A percentile compares a stretch with the other conserved stretches of the same genome.
These are phyloP conservation scores for Porcisia deanei DNA, from an alignment of 208 protist species.

Conservation along the genomic window DNA sequence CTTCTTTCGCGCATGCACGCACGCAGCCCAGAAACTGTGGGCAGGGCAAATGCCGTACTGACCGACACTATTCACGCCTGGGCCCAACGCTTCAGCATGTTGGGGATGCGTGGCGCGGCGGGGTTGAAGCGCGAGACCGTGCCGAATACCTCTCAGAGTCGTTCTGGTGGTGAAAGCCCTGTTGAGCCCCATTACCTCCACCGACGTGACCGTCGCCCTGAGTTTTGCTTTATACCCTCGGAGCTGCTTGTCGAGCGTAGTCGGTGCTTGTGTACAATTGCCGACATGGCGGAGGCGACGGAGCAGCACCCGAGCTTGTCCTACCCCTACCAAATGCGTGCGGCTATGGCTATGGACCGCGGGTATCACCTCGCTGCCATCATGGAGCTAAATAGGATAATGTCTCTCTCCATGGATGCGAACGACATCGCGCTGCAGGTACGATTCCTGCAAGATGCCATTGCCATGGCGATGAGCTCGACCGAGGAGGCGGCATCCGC, in stretches of 20 bases:
- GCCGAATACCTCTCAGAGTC: neutral
- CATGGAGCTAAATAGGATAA: constrained; percentile 37
- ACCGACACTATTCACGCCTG: constrained; percentile 32
- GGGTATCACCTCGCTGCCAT: constrained; percentile 36
- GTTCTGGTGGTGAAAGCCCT: neutral
- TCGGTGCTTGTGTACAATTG: constrained; percentile 20
- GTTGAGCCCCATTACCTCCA: constrained; percentile 7
- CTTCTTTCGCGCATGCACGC: constrained; percentile 34
- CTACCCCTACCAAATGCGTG: constrained; percentile 44
- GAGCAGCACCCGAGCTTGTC: constrained; percentile 34
- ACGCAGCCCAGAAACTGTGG: constrained; percentile 5
- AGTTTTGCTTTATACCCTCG: constrained; percentile 32
- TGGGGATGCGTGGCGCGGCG: constrained; percentile 4
- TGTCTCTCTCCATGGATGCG: constrained; percentile 28
- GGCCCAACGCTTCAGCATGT: constrained; percentile 21
- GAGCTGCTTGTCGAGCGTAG: constrained; percentile 39
- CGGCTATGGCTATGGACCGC: constrained; percentile 50
- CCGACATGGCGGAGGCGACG: constrained; percentile 35
- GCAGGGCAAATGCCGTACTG: constrained; percentile 11
- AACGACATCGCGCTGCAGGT: constrained; percentile 43
- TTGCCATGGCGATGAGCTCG: constrained; percentile 2
- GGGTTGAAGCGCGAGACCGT: neutral
- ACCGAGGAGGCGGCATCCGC: neutral
- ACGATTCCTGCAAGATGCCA: constrained; percentile 36
- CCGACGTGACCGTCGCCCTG: constrained; percentile 32